A percentile compares a stretch with the other conserved stretches of the same genome.
phyloP scores from a whole-genome alignment of 306 rosid genomes.

The Medicago truncatula region DNA sequence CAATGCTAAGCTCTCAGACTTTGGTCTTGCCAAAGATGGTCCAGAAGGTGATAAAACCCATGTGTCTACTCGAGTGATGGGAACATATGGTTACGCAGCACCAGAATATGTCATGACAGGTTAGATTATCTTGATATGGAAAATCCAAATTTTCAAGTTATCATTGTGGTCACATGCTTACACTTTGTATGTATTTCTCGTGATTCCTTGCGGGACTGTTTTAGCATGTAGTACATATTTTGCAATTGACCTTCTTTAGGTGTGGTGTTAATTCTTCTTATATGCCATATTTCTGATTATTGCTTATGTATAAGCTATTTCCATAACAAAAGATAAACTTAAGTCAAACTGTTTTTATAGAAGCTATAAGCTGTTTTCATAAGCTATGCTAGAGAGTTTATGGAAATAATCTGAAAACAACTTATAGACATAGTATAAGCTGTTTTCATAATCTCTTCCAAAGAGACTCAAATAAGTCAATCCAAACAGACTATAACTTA shows the following conservation, averaged over 20 bases:
- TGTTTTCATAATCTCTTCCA: neutral
- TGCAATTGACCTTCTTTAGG: neutral
- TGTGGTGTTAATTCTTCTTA: neutral
- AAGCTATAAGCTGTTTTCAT: neutral
- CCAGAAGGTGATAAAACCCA: constrained; percentile 98
- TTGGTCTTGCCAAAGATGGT: constrained; percentile 99
- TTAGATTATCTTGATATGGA: constrained; percentile 42
- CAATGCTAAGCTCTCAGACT: constrained; percentile 96
- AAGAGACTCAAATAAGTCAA: neutral
- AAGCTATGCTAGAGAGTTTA: neutral
- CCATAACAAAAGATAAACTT: neutral
- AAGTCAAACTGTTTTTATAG: neutral
- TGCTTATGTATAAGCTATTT: neutral
- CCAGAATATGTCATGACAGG: constrained; percentile 99
- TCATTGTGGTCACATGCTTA: neutral
- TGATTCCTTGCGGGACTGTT: constrained; percentile 22
- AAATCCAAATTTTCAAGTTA: constrained; percentile 11
- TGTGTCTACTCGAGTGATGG: constrained; percentile 98
- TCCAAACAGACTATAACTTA: neutral
- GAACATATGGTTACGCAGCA: constrained; percentile 98
- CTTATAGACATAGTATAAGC: neutral
- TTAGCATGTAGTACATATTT: neutral
- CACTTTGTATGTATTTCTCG: neutral
- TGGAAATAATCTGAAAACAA: neutral
- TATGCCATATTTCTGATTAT: constrained; percentile 1